Evolutionary conservation across 192 early-diverging fungal species (phyloP).

Genomic region (Mortierella alpina): DNA sequence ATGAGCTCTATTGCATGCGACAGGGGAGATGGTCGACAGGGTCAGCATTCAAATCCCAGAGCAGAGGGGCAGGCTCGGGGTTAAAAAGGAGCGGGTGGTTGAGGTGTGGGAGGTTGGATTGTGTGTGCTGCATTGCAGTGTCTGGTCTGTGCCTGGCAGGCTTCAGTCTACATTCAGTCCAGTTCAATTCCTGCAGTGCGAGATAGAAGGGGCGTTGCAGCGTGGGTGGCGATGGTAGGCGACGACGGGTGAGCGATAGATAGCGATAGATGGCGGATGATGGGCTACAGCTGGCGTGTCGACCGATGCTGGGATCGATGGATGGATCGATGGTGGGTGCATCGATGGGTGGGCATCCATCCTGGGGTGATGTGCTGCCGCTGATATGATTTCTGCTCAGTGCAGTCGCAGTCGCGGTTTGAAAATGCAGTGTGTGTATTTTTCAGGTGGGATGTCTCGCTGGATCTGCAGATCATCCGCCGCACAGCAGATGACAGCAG

Average conservation of each 20-base stretch:
- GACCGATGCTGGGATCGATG: slow-evolving; percentile 31
- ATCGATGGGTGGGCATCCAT: slow-evolving; percentile 7
- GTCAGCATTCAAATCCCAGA: no score
- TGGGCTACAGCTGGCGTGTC: slow-evolving; percentile 5
- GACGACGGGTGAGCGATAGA: background rate
- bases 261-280: background rate
- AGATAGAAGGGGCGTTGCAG: background rate
- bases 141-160: no score
- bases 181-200: background rate
- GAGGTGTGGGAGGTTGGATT: background rate
- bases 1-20: slow-evolving; percentile 69
- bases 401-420: background rate
- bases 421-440: background rate
- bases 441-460: background rate
- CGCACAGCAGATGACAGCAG: no score
- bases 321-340: slow-evolving; percentile 5
- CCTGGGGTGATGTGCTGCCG: no score
- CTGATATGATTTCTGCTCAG: background rate
- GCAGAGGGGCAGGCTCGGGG: background rate
- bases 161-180: no score
- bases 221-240: background rate
- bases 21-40: background rate
- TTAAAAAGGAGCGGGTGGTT: background rate
- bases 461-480: no score
- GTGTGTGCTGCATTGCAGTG: no score